phyloP scores from a whole-genome alignment of 768 basidiomycete species.

The Tylopilus subfusipes region DNA sequence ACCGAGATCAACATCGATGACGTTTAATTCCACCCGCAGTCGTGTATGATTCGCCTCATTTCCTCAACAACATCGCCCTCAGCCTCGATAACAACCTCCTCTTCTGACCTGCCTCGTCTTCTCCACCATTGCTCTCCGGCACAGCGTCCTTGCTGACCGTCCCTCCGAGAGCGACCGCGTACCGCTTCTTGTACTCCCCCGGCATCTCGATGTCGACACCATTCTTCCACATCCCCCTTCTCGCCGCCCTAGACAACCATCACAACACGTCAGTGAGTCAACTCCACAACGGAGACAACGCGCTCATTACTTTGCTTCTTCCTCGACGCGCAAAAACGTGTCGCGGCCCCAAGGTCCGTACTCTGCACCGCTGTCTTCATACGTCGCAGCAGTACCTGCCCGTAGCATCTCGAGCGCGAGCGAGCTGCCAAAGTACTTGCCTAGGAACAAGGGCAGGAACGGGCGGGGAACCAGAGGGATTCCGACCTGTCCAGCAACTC shows the following conservation, averaged over 20 bases:
- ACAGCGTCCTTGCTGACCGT: background rate
- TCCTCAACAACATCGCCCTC: slow-evolving; percentile 5
- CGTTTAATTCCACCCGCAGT: background rate
- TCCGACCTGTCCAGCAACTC: slow-evolving; percentile 55
- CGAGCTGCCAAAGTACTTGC: slow-evolving; percentile 38
- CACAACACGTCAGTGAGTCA: background rate
- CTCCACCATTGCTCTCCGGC: background rate
- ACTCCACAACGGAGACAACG: background rate
- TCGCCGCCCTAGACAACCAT: slow-evolving; percentile 43
- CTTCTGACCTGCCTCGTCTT: background rate
- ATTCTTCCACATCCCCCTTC: slow-evolving; percentile 72
- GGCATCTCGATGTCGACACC: slow-evolving; percentile 61
- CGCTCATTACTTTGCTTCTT: slow-evolving; percentile 56
- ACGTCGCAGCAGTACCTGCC: slow-evolving; percentile 72
- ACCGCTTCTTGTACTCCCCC: slow-evolving; percentile 73
- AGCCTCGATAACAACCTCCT: slow-evolving; percentile 4
- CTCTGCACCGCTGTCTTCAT: slow-evolving; percentile 75
- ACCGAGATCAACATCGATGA: background rate
- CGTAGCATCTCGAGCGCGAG: slow-evolving; percentile 73
- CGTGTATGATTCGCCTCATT: background rate
- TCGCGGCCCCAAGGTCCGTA: slow-evolving; percentile 71
- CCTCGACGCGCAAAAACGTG: slow-evolving; percentile 57
- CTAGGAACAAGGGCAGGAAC: slow-evolving; percentile 49
- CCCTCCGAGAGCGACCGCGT: slow-evolving; percentile 32
- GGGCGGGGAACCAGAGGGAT: slow-evolving; percentile 50